Conservation (phyloP, 345 rosid species). For the Leavenworthia alabamica region DNA sequence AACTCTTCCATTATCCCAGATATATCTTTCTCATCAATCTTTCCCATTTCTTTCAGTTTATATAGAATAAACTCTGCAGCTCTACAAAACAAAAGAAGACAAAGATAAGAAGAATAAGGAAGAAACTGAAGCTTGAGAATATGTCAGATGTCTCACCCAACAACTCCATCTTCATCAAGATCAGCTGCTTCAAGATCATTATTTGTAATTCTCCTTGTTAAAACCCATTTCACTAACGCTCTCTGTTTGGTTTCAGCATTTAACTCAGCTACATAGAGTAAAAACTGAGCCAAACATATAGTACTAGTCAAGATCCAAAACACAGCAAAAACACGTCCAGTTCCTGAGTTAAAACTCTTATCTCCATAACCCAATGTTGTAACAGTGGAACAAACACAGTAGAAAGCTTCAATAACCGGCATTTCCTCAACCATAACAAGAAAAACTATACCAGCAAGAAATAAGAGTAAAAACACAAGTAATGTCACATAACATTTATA, state of each 20-base stretch:
- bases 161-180: conserved; percentile 60
- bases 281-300: conserved; percentile 58
- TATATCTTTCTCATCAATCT: conserved; percentile 68
- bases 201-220: conserved; percentile 47
- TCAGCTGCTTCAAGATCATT: conserved; percentile 84
- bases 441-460: conserved; percentile 44
- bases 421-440: conserved; percentile 41
- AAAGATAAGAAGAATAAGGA: background rate
- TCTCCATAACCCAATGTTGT: conserved; percentile 91
- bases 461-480: conserved; percentile 36
- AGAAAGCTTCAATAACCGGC: conserved; percentile 50
- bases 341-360: conserved; percentile 48
- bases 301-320: conserved; percentile 68
- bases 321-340: conserved; percentile 62
- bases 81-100: conserved; percentile 9
- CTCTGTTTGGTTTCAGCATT: conserved; percentile 55
- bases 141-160: conserved; percentile 46
- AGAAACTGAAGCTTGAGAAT: background rate
- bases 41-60: conserved; percentile 87
- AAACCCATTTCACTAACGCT: conserved; percentile 64
- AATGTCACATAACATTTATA: conserved; percentile 48
- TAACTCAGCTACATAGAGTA: conserved; percentile 57
- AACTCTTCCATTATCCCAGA: conserved; percentile 54
- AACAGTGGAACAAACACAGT: conserved; percentile 76
- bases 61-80: conserved; percentile 61